phyloP scores from a whole-genome alignment of 1,284 basidiomycete genomes.

The Puccinia triticina region DNA sequence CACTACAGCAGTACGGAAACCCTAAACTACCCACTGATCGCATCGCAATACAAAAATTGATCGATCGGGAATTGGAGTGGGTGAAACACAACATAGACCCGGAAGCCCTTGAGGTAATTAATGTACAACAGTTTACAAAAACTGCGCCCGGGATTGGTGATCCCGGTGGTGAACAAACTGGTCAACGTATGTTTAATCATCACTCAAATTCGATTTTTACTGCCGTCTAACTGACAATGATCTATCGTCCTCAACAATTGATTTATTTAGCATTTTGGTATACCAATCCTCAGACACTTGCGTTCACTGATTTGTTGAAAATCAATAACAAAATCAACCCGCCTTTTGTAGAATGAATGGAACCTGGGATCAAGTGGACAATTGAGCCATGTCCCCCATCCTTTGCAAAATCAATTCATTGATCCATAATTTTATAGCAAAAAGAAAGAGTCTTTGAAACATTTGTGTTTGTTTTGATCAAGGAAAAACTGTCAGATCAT shows the following conservation, averaged over 20 bases:
- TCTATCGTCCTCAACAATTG: constrained; percentile 11
- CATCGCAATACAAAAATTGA: constrained; percentile 64
- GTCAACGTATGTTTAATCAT: constrained; percentile 51
- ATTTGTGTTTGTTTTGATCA: no score
- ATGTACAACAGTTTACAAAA: constrained; percentile 72
- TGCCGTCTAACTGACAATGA: not conserved
- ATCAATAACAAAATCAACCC: constrained; percentile 78
- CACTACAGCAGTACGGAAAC: constrained; percentile 64
- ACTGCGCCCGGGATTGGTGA: constrained; percentile 71
- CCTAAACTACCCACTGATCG: constrained; percentile 68
- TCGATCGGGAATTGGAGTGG: constrained; percentile 71
- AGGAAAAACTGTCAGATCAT: no score
- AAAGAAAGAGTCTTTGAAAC: no score
- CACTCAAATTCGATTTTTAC: not conserved
- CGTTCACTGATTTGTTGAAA: constrained; percentile 77
- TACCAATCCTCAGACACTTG: constrained; percentile 86
- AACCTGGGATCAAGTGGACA: no score
- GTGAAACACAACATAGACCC: constrained; percentile 63
- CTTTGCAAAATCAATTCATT: no score
- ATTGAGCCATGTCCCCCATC: no score
- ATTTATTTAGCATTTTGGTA: constrained; percentile 69
- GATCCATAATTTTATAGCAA: no score
- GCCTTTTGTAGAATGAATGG: not conserved
- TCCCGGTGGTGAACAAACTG: constrained; percentile 59
- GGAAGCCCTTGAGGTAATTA: constrained; percentile 63